These are phyloP conservation scores for Corylus heterophylla DNA, from an alignment of 306 rosid genomes.

Conservation along the genomic window DNA sequence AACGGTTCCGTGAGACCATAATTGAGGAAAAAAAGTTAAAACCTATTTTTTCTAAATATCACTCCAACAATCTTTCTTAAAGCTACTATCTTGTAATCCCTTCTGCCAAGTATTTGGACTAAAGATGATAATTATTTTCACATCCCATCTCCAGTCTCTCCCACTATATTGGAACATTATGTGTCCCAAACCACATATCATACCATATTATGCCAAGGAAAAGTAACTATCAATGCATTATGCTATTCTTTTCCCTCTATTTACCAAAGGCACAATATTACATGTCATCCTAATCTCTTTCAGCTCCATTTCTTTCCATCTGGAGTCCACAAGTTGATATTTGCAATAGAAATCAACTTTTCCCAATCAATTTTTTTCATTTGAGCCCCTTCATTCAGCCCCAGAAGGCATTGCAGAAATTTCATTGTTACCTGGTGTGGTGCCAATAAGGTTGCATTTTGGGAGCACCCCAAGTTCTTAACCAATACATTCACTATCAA, in stretches of 20 bases:
- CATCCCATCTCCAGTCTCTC: not conserved
- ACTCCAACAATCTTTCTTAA: not conserved
- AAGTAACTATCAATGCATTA: not conserved
- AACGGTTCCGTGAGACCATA: not conserved
- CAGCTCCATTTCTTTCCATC: not conserved
- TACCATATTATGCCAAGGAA: not conserved
- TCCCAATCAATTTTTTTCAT: not conserved
- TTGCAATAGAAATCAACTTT: too few species aligned
- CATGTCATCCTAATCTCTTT: not conserved
- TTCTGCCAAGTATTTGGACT: not conserved
- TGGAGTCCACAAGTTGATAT: not conserved
- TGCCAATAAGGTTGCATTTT: not conserved
- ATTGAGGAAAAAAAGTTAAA: not conserved
- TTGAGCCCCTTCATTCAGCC: not conserved
- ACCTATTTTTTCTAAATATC: not conserved
- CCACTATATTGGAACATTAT: too few species aligned
- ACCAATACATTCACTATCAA: not conserved
- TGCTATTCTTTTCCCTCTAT: not conserved
- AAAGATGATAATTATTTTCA: not conserved
- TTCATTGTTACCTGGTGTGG: not conserved
- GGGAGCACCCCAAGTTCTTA: not conserved
- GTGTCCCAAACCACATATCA: too few species aligned
- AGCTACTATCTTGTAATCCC: not conserved
- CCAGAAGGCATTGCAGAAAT: not conserved
- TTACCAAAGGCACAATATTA: not conserved